Percentiles rank a stretch among this genome's conserved stretches.
Evolutionary conservation across 495 filamentous ascomycete genomes (phyloP).

Genomic region (Recurvomyces mirabilis): DNA sequence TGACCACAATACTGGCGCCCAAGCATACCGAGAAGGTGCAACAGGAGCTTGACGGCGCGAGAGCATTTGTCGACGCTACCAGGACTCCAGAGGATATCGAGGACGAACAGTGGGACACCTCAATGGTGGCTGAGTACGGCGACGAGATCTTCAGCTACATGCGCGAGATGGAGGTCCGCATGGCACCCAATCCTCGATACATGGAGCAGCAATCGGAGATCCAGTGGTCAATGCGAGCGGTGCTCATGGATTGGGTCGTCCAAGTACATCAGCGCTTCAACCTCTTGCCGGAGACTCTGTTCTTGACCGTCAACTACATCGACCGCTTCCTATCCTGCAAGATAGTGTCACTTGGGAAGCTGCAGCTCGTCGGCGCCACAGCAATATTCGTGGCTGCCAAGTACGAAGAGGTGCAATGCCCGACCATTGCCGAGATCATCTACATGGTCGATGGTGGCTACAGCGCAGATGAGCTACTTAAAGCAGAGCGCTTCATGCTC

Average conservation of each 20-base stretch:
- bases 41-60: conserved; percentile 60
- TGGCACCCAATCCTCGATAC: conserved; percentile 81
- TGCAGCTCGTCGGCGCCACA: conserved; percentile 92
- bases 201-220: conserved; percentile 97
- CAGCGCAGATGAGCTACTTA: conserved; percentile 79
- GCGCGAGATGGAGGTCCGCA: conserved; percentile 67
- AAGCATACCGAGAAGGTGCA: conserved; percentile 48
- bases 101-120: conserved; percentile 87
- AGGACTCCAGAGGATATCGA: conserved; percentile 55
- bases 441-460: conserved; percentile 97
- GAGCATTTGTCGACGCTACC: conserved; percentile 50
- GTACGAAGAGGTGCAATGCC: conserved; percentile 96
- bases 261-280: conserved; percentile 89
- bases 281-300: conserved; percentile 86
- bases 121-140: conserved; percentile 94
- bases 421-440: conserved; percentile 86
- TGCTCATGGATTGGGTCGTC: conserved; percentile 96
- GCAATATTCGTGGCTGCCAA: conserved; percentile 94
- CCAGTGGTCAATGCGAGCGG: conserved; percentile 96
- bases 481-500: conserved; percentile 96
- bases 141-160: conserved; percentile 94
- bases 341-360: conserved; percentile 84
- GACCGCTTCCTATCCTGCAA: conserved; percentile 94
- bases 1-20: conserved; percentile 63
- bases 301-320: conserved; percentile 87